These are phyloP conservation scores for Penicillium tannophilum DNA, from an alignment of 495 filamentous ascomycete species.

Conservation along the genomic window DNA sequence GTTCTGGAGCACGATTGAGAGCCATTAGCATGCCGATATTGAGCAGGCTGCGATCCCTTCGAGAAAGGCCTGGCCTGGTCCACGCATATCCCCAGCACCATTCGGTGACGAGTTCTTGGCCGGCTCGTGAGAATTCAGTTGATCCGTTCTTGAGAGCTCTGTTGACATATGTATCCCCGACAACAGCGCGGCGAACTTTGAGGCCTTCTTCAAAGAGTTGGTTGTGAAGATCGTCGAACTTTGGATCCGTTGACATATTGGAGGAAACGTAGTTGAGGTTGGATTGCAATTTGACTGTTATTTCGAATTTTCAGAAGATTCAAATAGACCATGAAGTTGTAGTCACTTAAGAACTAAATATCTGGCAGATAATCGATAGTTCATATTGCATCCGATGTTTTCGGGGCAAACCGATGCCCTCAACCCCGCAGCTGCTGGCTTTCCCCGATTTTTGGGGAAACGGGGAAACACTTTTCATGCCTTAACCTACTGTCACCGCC, in stretches of 20 bases:
- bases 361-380: too few relatives aligned
- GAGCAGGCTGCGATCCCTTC: conserved; percentile 48
- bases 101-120: conserved; percentile 48
- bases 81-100: conserved; percentile 51
- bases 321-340: too few relatives aligned
- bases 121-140: conserved; percentile 37
- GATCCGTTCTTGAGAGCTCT: conserved; percentile 16
- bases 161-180: conserved; percentile 42
- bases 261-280: too few relatives aligned
- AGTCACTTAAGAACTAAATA: too few relatives aligned
- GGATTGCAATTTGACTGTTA: too few relatives aligned
- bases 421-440: too few relatives aligned
- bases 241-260: conserved; percentile 17
- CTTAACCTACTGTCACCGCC: too few relatives aligned
- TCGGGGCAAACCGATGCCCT: too few relatives aligned
- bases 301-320: too few relatives aligned
- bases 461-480: too few relatives aligned
- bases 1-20: conserved; percentile 45
- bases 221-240: conserved; percentile 40
- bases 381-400: too few relatives aligned
- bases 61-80: conserved; percentile 51
- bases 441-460: too few relatives aligned
- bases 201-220: conserved; percentile 56
- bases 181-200: conserved; percentile 49
- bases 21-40: conserved; percentile 56